Percentiles rank a stretch among this genome's conserved stretches.
phyloP scores from a whole-genome alignment of 2,329 filamentous ascomycete species.

The Xylaria sp. region DNA sequence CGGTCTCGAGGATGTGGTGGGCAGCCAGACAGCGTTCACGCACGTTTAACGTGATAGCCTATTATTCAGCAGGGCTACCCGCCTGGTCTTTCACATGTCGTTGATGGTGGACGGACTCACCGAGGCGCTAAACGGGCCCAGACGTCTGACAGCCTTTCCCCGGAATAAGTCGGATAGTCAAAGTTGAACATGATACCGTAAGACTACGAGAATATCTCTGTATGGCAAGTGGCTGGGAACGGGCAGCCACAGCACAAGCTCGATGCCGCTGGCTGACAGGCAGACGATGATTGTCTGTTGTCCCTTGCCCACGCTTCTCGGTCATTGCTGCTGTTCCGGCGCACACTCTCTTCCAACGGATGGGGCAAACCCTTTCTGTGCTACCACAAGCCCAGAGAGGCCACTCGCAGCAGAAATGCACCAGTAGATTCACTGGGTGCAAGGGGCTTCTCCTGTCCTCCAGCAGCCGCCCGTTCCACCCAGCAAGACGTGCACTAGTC shows the following conservation, averaged over 20 bases:
- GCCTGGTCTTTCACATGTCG: not conserved
- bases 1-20: conserved; percentile 25
- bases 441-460: conserved; percentile 23
- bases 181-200: conserved; percentile 11
- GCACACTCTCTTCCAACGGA: conserved; percentile 15
- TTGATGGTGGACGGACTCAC: conserved; percentile 9
- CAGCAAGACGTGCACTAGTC: not conserved
- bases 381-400: conserved; percentile 32
- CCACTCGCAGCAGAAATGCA: conserved; percentile 32
- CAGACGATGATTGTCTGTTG: not conserved
- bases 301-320: conserved; percentile 22
- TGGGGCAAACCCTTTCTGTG: conserved; percentile 33
- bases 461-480: conserved; percentile 20
- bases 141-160: conserved; percentile 16
- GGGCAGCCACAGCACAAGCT: conserved; percentile 29
- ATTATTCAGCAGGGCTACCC: conserved; percentile 16
- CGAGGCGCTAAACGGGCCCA: conserved; percentile 14
- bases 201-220: conserved; percentile 7
- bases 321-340: conserved; percentile 12
- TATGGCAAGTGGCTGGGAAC: conserved; percentile 37
- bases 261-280: conserved; percentile 9
- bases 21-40: conserved; percentile 14
- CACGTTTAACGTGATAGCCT: not conserved
- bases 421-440: conserved; percentile 23
- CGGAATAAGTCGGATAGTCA: conserved; percentile 24